Conservation (phyloP, 257 asterid species). For the Fraxinus americana region DNA sequence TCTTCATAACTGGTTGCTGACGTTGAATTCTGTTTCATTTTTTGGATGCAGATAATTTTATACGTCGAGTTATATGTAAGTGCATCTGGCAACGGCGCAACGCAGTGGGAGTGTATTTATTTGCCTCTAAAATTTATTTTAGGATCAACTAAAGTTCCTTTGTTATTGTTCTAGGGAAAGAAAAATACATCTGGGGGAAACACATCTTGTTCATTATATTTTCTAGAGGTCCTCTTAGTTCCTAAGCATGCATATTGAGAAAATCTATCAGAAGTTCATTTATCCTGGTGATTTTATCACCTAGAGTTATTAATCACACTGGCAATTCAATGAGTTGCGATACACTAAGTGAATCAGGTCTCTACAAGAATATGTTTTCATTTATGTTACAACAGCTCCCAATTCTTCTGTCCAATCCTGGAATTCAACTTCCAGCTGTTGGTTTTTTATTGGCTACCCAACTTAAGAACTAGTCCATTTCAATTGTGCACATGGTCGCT, state of each 20-base stretch:
- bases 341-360: background rate
- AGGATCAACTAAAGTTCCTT: too few species aligned
- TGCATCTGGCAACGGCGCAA: conserved; percentile 22
- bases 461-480: background rate
- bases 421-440: background rate
- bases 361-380: background rate
- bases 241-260: background rate
- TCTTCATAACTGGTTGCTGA: conserved; percentile 9
- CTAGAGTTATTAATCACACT: background rate
- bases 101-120: background rate
- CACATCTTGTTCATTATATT: background rate
- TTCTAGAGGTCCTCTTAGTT: too few species aligned
- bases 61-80: conserved; percentile 95
- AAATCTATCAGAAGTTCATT: background rate
- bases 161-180: too few species aligned
- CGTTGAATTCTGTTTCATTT: conserved; percentile 30
- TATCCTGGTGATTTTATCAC: background rate
- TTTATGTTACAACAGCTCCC: background rate
- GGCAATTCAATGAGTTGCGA: background rate
- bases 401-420: background rate
- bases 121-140: too few species aligned
- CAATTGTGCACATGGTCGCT: background rate
- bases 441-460: background rate
- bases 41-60: conserved; percentile 70
- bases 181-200: conserved; percentile 40